phyloP scores from a whole-genome alignment of 164 flowering plant species.

The Aristolochia californica region DNA sequence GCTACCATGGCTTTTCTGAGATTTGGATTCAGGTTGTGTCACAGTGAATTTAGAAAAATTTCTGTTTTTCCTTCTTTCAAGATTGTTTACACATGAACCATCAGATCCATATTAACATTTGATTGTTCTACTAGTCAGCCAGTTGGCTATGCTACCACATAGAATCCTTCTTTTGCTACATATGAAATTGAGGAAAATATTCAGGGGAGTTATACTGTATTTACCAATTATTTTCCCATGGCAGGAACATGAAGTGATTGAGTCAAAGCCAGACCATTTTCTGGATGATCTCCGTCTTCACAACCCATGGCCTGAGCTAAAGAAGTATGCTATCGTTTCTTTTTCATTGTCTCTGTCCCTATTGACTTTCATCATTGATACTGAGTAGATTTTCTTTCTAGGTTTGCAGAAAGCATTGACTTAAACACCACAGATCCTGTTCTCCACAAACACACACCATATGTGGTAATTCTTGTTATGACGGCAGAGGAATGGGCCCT shows the following conservation, averaged over 20 bases:
- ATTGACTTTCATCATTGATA: neutral
- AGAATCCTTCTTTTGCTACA: no score
- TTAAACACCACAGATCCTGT: constrained; percentile 67
- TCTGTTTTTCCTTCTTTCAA: neutral
- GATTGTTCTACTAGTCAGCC: no score
- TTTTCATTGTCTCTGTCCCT: neutral
- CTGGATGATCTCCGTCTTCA: constrained; percentile 85
- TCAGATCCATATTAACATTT: neutral
- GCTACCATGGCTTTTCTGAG: neutral
- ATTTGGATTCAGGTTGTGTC: neutral
- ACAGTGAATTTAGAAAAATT: neutral
- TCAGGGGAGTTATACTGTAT: neutral
- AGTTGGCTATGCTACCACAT: no score
- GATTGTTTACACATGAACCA: neutral
- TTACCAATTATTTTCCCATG: constrained; percentile 1
- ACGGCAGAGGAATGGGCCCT: constrained; percentile 82
- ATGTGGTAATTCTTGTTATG: constrained; percentile 88
- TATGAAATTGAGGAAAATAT: no score
- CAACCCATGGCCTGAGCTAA: constrained; percentile 96
- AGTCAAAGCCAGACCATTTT: constrained; percentile 98
- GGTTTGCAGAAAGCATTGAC: constrained; percentile 84
- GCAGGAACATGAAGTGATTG: constrained; percentile 90
- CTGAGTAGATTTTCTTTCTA: constrained; percentile 13
- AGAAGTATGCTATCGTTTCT: constrained; percentile 27
- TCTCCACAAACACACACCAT: constrained; percentile 88